phyloP scores from a whole-genome alignment of 305 asterid genomes.

The Fraxinus platypoda region DNA sequence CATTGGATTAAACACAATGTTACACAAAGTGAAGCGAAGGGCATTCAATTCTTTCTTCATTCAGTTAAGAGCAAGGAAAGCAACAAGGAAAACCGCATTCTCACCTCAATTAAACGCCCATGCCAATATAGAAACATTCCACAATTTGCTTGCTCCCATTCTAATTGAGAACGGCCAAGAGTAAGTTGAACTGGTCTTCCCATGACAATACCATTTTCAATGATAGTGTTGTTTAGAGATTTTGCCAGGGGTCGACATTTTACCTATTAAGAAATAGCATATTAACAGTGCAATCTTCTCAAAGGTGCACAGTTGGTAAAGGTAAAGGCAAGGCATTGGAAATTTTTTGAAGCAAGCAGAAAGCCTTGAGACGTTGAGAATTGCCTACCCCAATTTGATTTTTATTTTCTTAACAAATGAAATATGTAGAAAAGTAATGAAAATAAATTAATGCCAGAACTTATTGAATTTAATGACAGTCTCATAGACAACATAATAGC shows the following conservation, averaged over 20 bases:
- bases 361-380: not conserved
- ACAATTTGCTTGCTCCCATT: conserved; percentile 72
- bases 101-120: conserved; percentile 81
- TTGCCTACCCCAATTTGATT: not conserved
- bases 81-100: conserved; percentile 12
- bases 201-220: conserved; percentile 46
- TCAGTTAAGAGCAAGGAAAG: not conserved
- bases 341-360: not conserved
- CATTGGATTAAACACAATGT: not conserved
- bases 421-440: not conserved
- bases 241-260: conserved; percentile 63
- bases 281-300: not conserved
- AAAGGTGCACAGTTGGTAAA: not conserved
- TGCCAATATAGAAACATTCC: conserved; percentile 81
- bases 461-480: not conserved
- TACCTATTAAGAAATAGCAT: conserved; percentile 39
- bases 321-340: not conserved
- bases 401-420: not conserved
- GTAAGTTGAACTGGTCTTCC: conserved; percentile 51
- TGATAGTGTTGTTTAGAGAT: conserved; percentile 57
- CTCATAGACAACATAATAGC: not conserved
- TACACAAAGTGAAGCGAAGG: not conserved
- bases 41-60: conserved; percentile 1
- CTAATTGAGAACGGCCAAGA: conserved; percentile 65
- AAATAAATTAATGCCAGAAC: not conserved